A percentile compares a stretch with the other conserved stretches of the same genome.
Evolutionary conservation across 148 eudicot genomes (phyloP).

Genomic region (Silene uniflora): DNA sequence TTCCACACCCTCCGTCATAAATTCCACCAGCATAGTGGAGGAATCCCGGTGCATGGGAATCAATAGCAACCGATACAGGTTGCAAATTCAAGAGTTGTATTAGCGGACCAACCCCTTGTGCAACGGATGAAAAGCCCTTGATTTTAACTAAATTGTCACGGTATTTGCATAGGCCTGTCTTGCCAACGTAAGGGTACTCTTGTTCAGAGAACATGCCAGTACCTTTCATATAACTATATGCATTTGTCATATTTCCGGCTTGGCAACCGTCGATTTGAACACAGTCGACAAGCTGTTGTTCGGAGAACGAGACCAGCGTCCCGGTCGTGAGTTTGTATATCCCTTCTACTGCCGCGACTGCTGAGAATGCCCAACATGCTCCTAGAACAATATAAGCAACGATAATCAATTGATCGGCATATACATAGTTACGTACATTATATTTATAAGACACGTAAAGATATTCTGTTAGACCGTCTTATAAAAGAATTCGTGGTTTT

Average conservation of each 20-base stretch:
- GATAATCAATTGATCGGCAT: too few relatives aligned
- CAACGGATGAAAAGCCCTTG: conserved; percentile 17
- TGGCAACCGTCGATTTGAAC: conserved; percentile 5
- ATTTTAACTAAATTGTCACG: not conserved
- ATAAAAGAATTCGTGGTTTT: too few relatives aligned
- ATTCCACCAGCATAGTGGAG: conserved; percentile 24
- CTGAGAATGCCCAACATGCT: conserved; percentile 46
- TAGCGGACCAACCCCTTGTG: conserved; percentile 22
- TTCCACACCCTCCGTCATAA: conserved; percentile 28
- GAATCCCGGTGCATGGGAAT: conserved; percentile 11
- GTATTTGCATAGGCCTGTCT: conserved; percentile 10
- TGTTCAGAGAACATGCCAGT: conserved; percentile 35
- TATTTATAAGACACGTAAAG: too few relatives aligned
- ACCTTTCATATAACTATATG: conserved; percentile 30
- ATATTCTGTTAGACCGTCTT: too few relatives aligned
- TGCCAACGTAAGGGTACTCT: conserved; percentile 36
- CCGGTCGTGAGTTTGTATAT: conserved; percentile 31
- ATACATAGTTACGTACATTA: too few relatives aligned
- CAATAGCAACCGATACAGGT: conserved; percentile 29
- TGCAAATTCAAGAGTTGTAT: conserved; percentile 28
- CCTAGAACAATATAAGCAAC: conserved; percentile 13
- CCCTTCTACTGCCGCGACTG: conserved; percentile 40
- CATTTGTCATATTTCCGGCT: conserved; percentile 23
- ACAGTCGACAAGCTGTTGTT: conserved; percentile 44
- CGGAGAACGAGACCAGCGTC: conserved; percentile 33